Evolutionary conservation across 2,329 filamentous ascomycete species (phyloP).

Genomic region (Sphaerulina populicola): DNA sequence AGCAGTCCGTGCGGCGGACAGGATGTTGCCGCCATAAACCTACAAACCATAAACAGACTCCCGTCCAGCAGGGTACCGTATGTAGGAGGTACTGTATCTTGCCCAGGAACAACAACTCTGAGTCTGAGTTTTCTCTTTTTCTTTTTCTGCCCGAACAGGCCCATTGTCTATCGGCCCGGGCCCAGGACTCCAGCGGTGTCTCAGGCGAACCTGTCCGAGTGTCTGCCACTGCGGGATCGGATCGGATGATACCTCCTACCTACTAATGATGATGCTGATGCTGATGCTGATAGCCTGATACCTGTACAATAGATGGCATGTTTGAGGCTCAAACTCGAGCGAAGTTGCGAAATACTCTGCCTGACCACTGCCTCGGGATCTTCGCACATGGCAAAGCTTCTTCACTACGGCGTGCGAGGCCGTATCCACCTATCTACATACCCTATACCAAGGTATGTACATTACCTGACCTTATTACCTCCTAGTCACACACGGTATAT

Average conservation of each 20-base stretch:
- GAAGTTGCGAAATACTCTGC: neutral
- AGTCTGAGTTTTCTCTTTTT: too few species aligned
- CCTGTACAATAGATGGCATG: neutral
- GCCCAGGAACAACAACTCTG: conserved; percentile 1
- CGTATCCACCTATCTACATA: too few species aligned
- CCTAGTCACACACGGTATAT: too few species aligned
- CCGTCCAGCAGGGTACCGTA: neutral
- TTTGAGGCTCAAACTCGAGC: neutral
- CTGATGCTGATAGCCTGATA: too few species aligned
- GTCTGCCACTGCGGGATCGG: too few species aligned
- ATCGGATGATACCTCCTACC: too few species aligned
- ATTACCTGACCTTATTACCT: too few species aligned
- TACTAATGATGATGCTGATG: too few species aligned
- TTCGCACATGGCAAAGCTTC: neutral
- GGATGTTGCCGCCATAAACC: neutral
- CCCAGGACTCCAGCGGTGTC: neutral
- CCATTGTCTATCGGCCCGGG: too few species aligned
- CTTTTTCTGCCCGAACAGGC: neutral
- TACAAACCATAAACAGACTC: neutral
- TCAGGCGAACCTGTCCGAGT: neutral
- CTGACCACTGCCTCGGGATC: neutral
- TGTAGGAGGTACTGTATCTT: neutral
- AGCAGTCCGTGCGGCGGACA: neutral
- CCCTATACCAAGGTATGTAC: too few species aligned
- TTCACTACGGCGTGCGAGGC: neutral